Conservation (phyloP, 495 filamentous ascomycete genomes). For the Letharia lupina region DNA sequence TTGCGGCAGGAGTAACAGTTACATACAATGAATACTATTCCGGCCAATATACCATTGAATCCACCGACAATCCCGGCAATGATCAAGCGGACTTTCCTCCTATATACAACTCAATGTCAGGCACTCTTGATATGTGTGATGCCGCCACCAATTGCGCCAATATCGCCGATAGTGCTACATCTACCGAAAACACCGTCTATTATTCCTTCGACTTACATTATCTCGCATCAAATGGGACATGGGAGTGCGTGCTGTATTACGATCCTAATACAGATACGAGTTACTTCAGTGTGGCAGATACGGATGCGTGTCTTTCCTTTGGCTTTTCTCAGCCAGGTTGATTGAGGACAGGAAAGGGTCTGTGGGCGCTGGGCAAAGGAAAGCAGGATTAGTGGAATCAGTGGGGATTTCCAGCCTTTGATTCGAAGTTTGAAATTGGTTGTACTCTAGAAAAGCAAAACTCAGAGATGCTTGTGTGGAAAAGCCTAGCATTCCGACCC, state of each 20-base stretch:
- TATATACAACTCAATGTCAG: neutral
- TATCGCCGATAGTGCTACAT: neutral
- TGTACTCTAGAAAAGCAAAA: neutral
- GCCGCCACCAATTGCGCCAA: neutral
- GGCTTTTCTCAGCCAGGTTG: neutral
- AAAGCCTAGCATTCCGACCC: too few relatives aligned
- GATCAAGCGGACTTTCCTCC: neutral
- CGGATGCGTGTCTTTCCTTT: neutral
- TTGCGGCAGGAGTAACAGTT: neutral
- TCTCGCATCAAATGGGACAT: neutral
- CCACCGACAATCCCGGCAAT: neutral
- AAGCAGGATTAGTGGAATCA: neutral
- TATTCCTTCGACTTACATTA: neutral
- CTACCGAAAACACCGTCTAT: neutral
- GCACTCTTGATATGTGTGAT: neutral
- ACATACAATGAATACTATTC: neutral
- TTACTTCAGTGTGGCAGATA: neutral
- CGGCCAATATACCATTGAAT: neutral
- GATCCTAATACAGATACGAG: neutral
- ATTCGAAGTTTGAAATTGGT: neutral
- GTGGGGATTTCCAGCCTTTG: neutral
- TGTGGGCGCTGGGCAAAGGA: neutral
- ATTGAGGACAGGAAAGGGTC: neutral
- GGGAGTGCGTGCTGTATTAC: neutral
- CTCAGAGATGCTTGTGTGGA: neutral